Evolutionary conservation across 306 rosid species (phyloP), one percentile per base, ranked within the genome.

Genomic region (Quercus cerris): DNA sequence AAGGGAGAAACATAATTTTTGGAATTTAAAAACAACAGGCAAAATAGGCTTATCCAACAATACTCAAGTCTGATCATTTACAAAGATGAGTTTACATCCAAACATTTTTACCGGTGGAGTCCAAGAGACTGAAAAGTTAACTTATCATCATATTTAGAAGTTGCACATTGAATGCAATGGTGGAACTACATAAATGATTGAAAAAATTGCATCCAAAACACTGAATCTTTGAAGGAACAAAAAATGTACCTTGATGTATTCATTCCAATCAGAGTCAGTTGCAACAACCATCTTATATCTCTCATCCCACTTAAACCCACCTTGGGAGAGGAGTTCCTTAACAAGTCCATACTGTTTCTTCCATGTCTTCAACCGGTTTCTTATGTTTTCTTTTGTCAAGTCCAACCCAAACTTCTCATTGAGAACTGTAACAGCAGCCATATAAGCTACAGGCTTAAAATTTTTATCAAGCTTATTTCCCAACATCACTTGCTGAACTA

Each of bases 251-350:
- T 84, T 82, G 22, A 78, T 78, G 82, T 77, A 82, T 82, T 78
- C 88, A 52, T 78, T 73, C 90, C 92, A 88, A 75, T 75, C 78
- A 35, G 84, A 84, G 87, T 86, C 87, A 63, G 77, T 63, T 28
- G 87, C 92, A 63, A 82, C 74, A 49, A 84, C 82, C 85, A 86
- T 80, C 85, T 86, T 88, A 14, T 55, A 80, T 78, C 14, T 80
- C 25, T 84, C 88, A 78, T 88, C 88, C 88, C 92, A 88, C 77
- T 78, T 56, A 82, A 88, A 88, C 56, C 88, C 81, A 81, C 86
- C 76, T 28, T 78, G 79, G 52, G 82, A 80, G 49, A 88, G 88
- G 87, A 86, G 83, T 56, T 78, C 84, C 74, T 84, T 84, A 85
- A 88, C 64, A 75, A 77, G 80, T 70, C 56, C 74, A 51, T 82